Base-by-base conservation (phyloP, 805 yeast genomes). In the Spathaspora boniae region DNA sequence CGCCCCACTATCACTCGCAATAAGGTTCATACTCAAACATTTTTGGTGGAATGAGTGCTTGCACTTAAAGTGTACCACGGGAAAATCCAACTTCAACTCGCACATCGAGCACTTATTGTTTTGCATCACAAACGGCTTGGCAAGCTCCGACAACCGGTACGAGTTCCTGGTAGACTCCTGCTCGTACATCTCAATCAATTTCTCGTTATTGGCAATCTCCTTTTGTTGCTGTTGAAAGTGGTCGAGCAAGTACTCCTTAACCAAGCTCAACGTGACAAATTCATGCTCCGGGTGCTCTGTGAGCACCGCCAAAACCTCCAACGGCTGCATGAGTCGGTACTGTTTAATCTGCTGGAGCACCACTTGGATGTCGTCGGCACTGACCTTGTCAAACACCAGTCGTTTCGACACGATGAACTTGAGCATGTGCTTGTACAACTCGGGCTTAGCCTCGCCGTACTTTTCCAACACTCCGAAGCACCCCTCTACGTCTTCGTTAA, bases 21-120 rank as follows among this genome's bases (percentile, higher is more conserved):
- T 44, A 9, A 47, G 57, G 25, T 67, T 74, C 28, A 78, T 79
- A 33, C 91, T 89, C 17, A 87, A 58, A 53, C 98, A 93, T 29
- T 82, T 67, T 46, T 82, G 85, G 52, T 93, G 98, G 52, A 77
- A 88, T 3, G 93, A 78, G 51, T 93, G 98, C 20, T 72, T 71
- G 62, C 98, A 93, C 44, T 78, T 75, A 64, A 91, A 93, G 48
- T 86, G 94, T 1, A 85, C 75, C 2, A 82, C 72, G 0, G 98
- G 97, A 27, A 80, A 68, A 40, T 86, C 94, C 15, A 91, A 60
- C 9, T 74, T 70, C 28, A 72, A 62, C 7, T 73, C 65, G 53
- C 96, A 89, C 12, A 76, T 68, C 9, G 76, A 63, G 51, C 96
- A 89, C 24, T 66, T 67, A 18, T 78, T 70, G 42, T 76, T 74